Conservation (phyloP, 805 yeast genomes). For the Candida cerambycidarum region DNA sequence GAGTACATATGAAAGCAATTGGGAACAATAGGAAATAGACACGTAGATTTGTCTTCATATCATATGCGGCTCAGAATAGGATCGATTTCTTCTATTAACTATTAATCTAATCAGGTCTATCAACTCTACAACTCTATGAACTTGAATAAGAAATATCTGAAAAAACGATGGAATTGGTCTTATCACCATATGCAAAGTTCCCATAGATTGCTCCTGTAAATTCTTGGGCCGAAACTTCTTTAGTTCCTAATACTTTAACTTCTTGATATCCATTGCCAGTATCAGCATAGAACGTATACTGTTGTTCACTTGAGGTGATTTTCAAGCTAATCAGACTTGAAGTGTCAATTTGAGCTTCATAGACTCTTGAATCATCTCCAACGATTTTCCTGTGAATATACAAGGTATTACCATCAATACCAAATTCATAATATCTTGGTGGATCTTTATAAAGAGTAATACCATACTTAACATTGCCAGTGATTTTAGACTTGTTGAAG, state of each 20-base stretch:
- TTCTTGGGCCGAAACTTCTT: conserved; percentile 5
- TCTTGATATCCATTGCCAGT: not conserved
- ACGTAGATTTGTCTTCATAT: too few relatives aligned
- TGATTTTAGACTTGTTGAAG: conserved; percentile 2
- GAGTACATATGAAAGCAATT: too few relatives aligned
- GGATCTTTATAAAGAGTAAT: conserved; percentile 8
- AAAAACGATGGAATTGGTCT: not conserved
- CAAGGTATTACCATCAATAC: not conserved
- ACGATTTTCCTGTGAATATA: not conserved
- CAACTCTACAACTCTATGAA: not conserved
- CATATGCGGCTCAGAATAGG: too few relatives aligned
- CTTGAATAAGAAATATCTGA: not conserved
- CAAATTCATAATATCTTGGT: conserved; percentile 6
- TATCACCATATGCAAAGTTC: conserved; percentile 3
- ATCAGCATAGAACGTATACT: conserved; percentile 4
- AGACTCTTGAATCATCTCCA: not conserved
- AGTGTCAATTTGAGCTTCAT: conserved; percentile 3
- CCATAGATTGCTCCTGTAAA: conserved; percentile 8
- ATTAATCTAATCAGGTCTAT: too few relatives aligned
- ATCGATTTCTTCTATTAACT: too few relatives aligned
- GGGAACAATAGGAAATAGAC: too few relatives aligned
- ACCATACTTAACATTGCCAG: conserved; percentile 1
- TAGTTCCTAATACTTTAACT: not conserved
- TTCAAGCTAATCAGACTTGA: not conserved
- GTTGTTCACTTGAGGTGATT: conserved; percentile 3